Evolutionary conservation across 2,329 filamentous ascomycete genomes (phyloP), one percentile per base, ranked within the genome.

Genomic region (Chaetomium sp.): DNA sequence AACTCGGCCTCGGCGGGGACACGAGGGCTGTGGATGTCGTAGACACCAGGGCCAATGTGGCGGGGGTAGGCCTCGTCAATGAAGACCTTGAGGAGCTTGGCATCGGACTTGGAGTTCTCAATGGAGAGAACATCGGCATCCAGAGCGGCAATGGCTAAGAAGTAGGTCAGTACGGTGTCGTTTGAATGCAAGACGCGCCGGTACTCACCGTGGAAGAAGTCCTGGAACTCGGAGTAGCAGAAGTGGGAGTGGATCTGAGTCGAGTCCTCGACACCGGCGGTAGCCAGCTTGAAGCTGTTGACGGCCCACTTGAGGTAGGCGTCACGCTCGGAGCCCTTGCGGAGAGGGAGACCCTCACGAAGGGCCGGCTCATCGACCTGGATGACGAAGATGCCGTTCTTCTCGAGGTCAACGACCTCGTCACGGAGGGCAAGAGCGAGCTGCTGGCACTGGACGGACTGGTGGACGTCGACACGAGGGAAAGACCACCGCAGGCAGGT

Each of bases 141-240:
- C 70, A 99, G 90, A 68, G 95, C 94, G 71, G 95, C 92, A 74
- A 99, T 99, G 82, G 95, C 70, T 67, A 42, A 3, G 3, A 42
- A 12, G 5, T 2, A 51, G 4, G 54, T 63, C 29, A 66, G 60
- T 49, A 54, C 21, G 12, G 25, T 2, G 0, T 33, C 54, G 55
- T 45, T 45, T 1, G 6, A 21, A 9, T 6, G 19, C 29, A 51
- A 5, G 13, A 13, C 12, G n/a, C 16, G 13, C 4, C 10, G 13
- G 2, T 10, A 53, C 67, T 45, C 57, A 64, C 64, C 95, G 83
- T 98, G 92, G 93, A 99, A 99, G 88, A 99, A 99, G 86, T 99
- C 95, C 85, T 99, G 95, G 92, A 99, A 99, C 87, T 99, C 95
- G 60, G 95, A 98, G 90, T 99, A 99, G 82, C 95, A 99, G 91